Conservation (phyloP, 2,329 filamentous ascomycete genomes). For the Elsinoe necatrix region DNA sequence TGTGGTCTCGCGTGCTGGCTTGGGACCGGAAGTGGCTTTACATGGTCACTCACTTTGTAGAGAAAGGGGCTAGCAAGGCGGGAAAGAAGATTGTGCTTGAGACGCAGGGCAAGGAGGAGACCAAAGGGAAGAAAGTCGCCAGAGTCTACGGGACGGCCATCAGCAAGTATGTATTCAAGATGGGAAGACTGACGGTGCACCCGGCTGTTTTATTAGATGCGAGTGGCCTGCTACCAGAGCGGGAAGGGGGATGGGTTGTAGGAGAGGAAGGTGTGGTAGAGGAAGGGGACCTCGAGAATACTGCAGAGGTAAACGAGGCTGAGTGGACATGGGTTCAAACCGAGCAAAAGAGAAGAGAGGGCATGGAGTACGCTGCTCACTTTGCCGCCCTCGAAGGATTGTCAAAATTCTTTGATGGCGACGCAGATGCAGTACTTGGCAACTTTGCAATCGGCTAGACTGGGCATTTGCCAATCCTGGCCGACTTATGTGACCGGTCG, state of each 20-base stretch:
- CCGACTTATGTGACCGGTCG: no score
- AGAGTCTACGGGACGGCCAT: slow-evolving; percentile 33
- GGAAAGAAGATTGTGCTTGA: slow-evolving; percentile 5
- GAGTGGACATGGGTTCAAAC: neutral
- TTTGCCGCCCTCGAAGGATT: neutral
- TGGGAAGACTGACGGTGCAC: slow-evolving; percentile 61
- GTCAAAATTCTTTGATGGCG: neutral
- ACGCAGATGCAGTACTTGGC: neutral
- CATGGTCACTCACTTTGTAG: slow-evolving; percentile 34
- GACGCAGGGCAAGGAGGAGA: slow-evolving; percentile 17
- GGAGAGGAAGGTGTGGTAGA: neutral
- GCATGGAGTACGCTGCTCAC: neutral
- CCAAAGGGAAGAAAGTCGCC: slow-evolving; percentile 20
- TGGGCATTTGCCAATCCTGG: no score
- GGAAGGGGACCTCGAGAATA: neutral
- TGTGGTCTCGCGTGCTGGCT: slow-evolving; percentile 35
- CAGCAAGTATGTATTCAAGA: slow-evolving; percentile 37
- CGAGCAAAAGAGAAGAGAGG: neutral
- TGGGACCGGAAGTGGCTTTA: slow-evolving; percentile 41
- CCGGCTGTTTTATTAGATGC: slow-evolving; percentile 59
- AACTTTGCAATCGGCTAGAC: neutral
- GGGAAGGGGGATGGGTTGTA: neutral
- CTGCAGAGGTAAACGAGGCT: neutral
- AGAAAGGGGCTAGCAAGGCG: slow-evolving; percentile 29
- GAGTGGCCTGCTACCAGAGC: neutral